Base-by-base conservation (phyloP, 2,329 filamentous ascomycete species). In the Fusarium tuaranense region DNA sequence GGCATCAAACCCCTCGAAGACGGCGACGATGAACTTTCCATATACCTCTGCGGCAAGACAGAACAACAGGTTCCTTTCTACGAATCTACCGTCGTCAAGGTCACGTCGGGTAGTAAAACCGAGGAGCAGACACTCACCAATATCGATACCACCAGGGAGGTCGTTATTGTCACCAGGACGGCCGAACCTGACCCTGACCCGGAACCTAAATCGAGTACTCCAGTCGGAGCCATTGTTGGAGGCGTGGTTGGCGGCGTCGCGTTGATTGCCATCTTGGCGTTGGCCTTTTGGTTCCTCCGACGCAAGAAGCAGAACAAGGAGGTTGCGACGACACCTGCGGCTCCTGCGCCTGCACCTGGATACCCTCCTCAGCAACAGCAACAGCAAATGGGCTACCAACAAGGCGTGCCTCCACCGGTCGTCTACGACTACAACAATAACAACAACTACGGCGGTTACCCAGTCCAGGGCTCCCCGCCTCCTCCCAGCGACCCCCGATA, bases 161-260 rank as follows among this genome's bases (percentile, higher is more conserved):
- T 39, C 9, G 7, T 25, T 5, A 20, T n/a, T 13, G 22, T 59
- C 53, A 39, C 34, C 22, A 39, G 27, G 22, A 39, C 32, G 20
- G 14, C 57, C 7, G 12, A 30, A 9, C 34, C 51, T 7, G 27
- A 16, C 4, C 36, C 27, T n/a, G 48, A 32, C 30, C 48, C 25
- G 16, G 36, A 41, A 34, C 32, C 32, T 14, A 27, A 16, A 14
- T 25, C 59, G 4, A 46, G 41, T 10, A 44, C 59, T 18, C 59
- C 59, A 12, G 25, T 62, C 27, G 59, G 59, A 16, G 32, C 59
- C 39, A 62, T 62, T 18, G 59, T 62, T 46, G 59, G 59, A 34
- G 59, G 59, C 14, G 59, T 62, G n/a, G 59, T 62, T 20, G 59
- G 59, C 38, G 59, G 59, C 4, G 27, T 62, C n/a, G 59, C 59